Conservation (phyloP, 2,329 filamentous ascomycete genomes). For the Fusarium sp. region DNA sequence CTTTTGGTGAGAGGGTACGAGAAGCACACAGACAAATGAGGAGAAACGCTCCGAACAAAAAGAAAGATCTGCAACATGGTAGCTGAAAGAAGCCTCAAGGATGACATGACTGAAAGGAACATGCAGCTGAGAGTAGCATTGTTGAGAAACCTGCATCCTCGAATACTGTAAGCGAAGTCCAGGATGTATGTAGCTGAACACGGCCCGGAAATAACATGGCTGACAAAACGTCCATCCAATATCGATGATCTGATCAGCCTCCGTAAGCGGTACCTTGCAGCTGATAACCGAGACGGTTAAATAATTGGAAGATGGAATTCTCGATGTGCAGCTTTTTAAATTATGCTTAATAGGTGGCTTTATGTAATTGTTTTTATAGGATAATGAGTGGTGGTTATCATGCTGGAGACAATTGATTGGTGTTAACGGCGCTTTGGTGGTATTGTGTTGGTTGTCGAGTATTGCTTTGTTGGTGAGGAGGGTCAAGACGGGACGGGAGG, state of each 20-base stretch:
- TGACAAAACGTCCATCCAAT: background rate
- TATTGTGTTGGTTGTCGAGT: background rate
- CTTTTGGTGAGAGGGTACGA: too few relatives aligned
- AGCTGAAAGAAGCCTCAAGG: background rate
- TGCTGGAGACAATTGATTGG: background rate
- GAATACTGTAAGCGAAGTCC: background rate
- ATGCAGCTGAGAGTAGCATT: background rate
- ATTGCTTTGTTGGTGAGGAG: background rate
- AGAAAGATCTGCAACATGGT: background rate
- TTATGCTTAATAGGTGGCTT: background rate
- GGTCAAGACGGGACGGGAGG: background rate
- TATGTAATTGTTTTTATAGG: background rate
- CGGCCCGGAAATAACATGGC: background rate
- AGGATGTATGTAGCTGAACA: background rate
- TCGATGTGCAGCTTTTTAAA: background rate
- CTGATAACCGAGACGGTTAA: background rate
- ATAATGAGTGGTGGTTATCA: background rate
- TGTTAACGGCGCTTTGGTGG: background rate
- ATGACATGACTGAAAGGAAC: background rate
- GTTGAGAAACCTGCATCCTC: background rate
- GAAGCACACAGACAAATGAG: background rate
- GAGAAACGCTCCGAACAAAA: background rate
- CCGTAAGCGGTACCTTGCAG: conserved; percentile 1
- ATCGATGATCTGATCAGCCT: background rate
- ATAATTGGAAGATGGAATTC: background rate